These are phyloP conservation scores for Penicillium bialowiezense DNA, from an alignment of 495 filamentous ascomycete genomes.

Conservation along the genomic window DNA sequence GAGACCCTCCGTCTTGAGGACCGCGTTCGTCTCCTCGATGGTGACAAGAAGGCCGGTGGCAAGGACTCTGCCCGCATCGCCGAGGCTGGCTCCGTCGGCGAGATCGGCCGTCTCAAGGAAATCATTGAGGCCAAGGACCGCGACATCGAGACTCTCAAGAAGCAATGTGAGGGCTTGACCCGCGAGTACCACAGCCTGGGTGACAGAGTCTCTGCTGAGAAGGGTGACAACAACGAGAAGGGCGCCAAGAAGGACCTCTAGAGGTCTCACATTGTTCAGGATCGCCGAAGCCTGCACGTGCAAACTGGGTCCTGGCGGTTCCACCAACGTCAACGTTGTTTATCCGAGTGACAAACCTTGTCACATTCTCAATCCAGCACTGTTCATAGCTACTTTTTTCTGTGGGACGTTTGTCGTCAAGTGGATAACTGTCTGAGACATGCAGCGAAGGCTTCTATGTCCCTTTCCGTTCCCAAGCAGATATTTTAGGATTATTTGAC, in stretches of 20 bases:
- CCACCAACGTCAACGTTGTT: no score
- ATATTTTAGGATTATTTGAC: background rate
- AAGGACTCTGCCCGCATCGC: constrained; percentile 65
- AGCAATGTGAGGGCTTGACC: constrained; percentile 73
- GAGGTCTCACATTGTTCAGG: constrained; percentile 7
- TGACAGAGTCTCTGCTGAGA: constrained; percentile 63
- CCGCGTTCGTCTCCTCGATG: constrained; percentile 81
- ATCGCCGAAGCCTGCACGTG: background rate
- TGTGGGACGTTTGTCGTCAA: background rate
- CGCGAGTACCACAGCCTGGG: constrained; percentile 80
- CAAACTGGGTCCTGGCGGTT: background rate
- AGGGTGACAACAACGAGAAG: constrained; percentile 54
- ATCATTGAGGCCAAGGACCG: constrained; percentile 68
- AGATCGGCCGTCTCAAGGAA: constrained; percentile 69
- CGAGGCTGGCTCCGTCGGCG: constrained; percentile 67
- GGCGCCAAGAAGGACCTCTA: constrained; percentile 78
- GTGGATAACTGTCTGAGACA: background rate
- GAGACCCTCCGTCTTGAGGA: constrained; percentile 92
- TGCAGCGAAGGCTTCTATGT: background rate
- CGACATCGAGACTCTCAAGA: constrained; percentile 78
- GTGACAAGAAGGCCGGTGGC: constrained; percentile 67
- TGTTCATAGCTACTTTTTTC: constrained; percentile 6
- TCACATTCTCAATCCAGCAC: background rate
- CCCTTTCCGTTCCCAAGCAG: background rate
- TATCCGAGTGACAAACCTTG: background rate